phyloP scores from a whole-genome alignment of 495 filamentous ascomycete genomes.

The Hypoxylon intermedium region DNA sequence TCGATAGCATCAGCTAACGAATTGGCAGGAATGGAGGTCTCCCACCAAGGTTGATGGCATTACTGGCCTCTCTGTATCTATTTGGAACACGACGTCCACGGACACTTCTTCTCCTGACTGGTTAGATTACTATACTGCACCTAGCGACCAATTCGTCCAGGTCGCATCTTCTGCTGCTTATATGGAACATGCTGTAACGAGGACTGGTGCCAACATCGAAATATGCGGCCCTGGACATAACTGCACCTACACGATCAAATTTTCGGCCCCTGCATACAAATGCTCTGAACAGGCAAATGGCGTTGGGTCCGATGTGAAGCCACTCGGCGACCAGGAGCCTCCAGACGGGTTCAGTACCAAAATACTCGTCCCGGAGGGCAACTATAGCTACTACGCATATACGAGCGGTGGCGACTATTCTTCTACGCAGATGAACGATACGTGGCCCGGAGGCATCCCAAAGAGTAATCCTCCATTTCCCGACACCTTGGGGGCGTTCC shows the following conservation, averaged over 20 bases:
- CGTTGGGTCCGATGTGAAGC: constrained; percentile 35
- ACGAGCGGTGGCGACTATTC: constrained; percentile 48
- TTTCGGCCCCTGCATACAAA: constrained; percentile 46
- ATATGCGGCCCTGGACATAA: constrained; percentile 50
- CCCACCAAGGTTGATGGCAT: constrained; percentile 37
- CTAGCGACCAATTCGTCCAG: constrained; percentile 36
- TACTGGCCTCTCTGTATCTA: constrained; percentile 39
- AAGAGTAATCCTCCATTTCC: constrained; percentile 42
- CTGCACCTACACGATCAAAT: constrained; percentile 45
- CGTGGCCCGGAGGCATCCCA: constrained; percentile 40
- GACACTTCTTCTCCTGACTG: constrained; percentile 29
- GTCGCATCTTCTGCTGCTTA: constrained; percentile 43
- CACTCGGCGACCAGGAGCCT: constrained; percentile 37
- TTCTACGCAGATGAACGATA: constrained; percentile 44
- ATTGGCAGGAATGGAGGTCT: constrained; percentile 41
- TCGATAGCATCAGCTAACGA: constrained; percentile 3
- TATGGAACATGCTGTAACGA: constrained; percentile 37
- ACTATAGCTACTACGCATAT: constrained; percentile 47
- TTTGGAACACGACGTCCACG: constrained; percentile 47
- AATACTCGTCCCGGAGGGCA: constrained; percentile 43
- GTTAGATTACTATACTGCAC: constrained; percentile 49
- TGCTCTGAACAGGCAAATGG: constrained; percentile 47
- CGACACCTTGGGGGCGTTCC: constrained; percentile 45
- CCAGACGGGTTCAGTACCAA: constrained; percentile 39
- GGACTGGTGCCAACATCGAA: constrained; percentile 37